A percentile compares a stretch with the other conserved stretches of the same genome.
Evolutionary conservation across 1,284 basidiomycete genomes (phyloP).

Genomic region (Cryptococcus deneoformans): DNA sequence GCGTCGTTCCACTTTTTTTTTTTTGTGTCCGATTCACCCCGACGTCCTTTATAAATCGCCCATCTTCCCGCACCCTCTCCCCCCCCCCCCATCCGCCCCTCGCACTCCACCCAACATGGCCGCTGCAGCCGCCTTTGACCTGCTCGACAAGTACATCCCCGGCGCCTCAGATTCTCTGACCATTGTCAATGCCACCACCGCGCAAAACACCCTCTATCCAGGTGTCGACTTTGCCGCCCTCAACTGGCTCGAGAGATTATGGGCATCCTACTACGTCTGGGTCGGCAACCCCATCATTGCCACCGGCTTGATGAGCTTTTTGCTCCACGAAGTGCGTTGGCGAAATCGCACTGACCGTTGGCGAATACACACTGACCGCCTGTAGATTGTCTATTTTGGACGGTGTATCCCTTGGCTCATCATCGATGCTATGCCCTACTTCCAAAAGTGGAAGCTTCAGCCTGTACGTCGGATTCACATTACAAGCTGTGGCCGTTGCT

Average conservation of each 20-base stretch:
- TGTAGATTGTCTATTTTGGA: constrained; percentile 88
- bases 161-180: constrained; percentile 39
- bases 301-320: constrained; percentile 93
- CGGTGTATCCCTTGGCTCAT: constrained; percentile 94
- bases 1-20: constrained; percentile 7
- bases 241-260: constrained; percentile 71
- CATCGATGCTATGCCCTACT: constrained; percentile 91
- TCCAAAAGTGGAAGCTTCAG: constrained; percentile 93
- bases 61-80: constrained; percentile 2
- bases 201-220: constrained; percentile 46
- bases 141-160: constrained; percentile 42
- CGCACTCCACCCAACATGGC: constrained; percentile 20
- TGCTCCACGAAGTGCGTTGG: background rate
- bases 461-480: constrained; percentile 50
- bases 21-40: constrained; percentile 15
- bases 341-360: background rate
- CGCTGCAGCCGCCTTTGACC: constrained; percentile 29
- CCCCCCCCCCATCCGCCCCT: background rate
- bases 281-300: constrained; percentile 90
- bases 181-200: constrained; percentile 39
- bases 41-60: constrained; percentile 11
- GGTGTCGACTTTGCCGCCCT: constrained; percentile 62
- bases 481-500: background rate
- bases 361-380: background rate
- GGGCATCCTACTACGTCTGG: constrained; percentile 79